Base-by-base conservation (phyloP, 441 rosid species). In the Adansonia rubrostipa region DNA sequence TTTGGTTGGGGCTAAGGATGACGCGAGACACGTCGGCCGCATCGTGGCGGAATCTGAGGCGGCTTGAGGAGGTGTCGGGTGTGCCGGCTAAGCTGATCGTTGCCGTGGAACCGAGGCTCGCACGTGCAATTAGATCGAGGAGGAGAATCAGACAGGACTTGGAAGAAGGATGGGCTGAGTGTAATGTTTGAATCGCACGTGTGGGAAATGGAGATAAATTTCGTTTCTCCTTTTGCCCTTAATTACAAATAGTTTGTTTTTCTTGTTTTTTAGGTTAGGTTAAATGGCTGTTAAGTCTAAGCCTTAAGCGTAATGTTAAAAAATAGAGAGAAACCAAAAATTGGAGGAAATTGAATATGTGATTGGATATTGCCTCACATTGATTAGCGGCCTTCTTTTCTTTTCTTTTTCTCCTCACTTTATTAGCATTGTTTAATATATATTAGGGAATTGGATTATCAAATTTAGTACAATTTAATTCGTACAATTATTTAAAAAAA, bases 121-220 rank as follows among this genome's bases (percentile, higher is more conserved):
- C 87, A 47, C 87, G 83, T 71, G 73, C 6, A 4, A 19, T 78
- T 68, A 75, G 86, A 68, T 75, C 47, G 36, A 76, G 79, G 48
- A 74, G 76, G 64, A 79, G 81, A 61, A 76, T 78, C 47, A 75
- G 76, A 20, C 57, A 24, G 73, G 84, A 82, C 22, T 70, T 62
- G 63, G 82, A 86, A 54, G 93, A 91, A 44, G 93, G 95, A 1
- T 91, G 88, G 91, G 95, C 86, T 0, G 92, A 91, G 28, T 22
- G 73, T 50, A 69, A 22, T 48, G 40, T 47, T 69, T 69, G 73
- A 69, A 69, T 69, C 5, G 13, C 61, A 50, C 64, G 68, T 66
- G 79, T 9, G 15, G 5, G 28, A 3, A 9, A n/a, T 11, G 17
- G 8, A 4, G 50, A 17, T 8, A 15, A 28, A n/a, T n/a, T 54